phyloP scores from a whole-genome alignment of 352 stramenopile genomes.

The Pythium myriotylum region DNA sequence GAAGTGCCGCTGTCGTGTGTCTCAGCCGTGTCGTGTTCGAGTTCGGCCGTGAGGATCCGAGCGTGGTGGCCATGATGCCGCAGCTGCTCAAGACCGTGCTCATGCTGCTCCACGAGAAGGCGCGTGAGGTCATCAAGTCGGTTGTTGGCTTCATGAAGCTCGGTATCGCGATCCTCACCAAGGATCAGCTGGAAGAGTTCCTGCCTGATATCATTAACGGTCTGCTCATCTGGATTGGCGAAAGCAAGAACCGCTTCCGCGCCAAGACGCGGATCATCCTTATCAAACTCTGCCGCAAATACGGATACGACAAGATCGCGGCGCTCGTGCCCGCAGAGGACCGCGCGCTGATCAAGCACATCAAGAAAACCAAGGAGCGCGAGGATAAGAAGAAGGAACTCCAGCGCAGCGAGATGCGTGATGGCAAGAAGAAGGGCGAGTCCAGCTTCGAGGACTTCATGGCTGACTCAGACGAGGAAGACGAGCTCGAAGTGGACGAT shows the following conservation, averaged over 20 bases:
- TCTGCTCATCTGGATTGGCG: constrained; percentile 92
- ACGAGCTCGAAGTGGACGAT: constrained; percentile 69
- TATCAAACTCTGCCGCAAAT: constrained; percentile 95
- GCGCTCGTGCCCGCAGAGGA: constrained; percentile 91
- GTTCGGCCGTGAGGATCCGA: constrained; percentile 80
- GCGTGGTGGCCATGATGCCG: constrained; percentile 80
- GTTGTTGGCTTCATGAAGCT: constrained; percentile 97
- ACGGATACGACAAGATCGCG: constrained; percentile 91
- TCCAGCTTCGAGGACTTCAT: constrained; percentile 80
- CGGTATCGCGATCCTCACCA: constrained; percentile 89
- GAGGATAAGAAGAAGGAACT: constrained; percentile 83
- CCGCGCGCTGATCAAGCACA: constrained; percentile 92
- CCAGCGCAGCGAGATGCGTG: constrained; percentile 50
- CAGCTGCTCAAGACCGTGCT: constrained; percentile 92
- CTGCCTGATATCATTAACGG: constrained; percentile 92
- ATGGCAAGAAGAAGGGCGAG: constrained; percentile 34
- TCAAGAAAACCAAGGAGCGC: constrained; percentile 94
- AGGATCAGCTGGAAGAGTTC: constrained; percentile 89
- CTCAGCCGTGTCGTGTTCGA: constrained; percentile 95
- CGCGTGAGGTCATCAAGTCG: constrained; percentile 96
- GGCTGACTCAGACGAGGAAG: constrained; percentile 82
- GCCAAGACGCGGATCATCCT: constrained; percentile 96
- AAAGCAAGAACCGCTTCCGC: constrained; percentile 95
- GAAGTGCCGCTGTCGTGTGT: constrained; percentile 94
- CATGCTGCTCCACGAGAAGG: constrained; percentile 93